These are phyloP conservation scores for Wickerhamomyces hampshirensis DNA, from an alignment of 805 yeast genomes.

Conservation along the genomic window DNA sequence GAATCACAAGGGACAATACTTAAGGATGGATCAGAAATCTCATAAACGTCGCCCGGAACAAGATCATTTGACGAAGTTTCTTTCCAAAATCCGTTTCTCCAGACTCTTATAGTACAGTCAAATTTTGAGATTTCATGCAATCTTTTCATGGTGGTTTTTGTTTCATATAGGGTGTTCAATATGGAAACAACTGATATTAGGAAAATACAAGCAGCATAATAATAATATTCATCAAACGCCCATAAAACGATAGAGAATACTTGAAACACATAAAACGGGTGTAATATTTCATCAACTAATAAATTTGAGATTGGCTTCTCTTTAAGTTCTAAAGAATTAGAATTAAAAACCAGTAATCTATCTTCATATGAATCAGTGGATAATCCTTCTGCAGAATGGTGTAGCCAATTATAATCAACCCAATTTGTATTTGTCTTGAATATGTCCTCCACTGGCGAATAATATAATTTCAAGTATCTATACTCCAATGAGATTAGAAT, in stretches of 20 bases:
- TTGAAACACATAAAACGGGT: conserved; percentile 95
- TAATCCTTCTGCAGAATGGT: conserved; percentile 59
- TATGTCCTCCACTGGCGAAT: conserved; percentile 83
- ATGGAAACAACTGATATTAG: conserved; percentile 80
- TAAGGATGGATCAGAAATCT: conserved; percentile 81
- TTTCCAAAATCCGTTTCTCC: conserved; percentile 92
- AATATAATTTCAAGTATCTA: conserved; percentile 77
- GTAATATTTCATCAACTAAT: conserved; percentile 81
- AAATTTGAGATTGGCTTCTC: conserved; percentile 65
- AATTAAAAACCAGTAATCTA: conserved; percentile 70
- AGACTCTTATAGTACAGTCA: conserved; percentile 79
- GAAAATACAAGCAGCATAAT: conserved; percentile 91
- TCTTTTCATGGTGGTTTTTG: conserved; percentile 67
- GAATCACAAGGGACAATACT: conserved; percentile 83
- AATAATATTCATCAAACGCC: conserved; percentile 89
- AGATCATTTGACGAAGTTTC: conserved; percentile 69
- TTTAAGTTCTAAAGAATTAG: conserved; percentile 67
- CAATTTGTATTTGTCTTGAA: conserved; percentile 82
- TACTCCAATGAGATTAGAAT: conserved; percentile 68
- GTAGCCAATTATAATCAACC: conserved; percentile 78
- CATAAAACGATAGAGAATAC: conserved; percentile 87
- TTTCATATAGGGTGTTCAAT: conserved; percentile 78
- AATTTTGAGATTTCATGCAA: conserved; percentile 69
- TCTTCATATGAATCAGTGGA: conserved; percentile 64
- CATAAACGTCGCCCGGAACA: conserved; percentile 95